A percentile compares a stretch with the other conserved stretches of the same genome.
Evolutionary conservation across 176 grass and related monocot species (phyloP).

Genomic region (Coix lacrymajobi): DNA sequence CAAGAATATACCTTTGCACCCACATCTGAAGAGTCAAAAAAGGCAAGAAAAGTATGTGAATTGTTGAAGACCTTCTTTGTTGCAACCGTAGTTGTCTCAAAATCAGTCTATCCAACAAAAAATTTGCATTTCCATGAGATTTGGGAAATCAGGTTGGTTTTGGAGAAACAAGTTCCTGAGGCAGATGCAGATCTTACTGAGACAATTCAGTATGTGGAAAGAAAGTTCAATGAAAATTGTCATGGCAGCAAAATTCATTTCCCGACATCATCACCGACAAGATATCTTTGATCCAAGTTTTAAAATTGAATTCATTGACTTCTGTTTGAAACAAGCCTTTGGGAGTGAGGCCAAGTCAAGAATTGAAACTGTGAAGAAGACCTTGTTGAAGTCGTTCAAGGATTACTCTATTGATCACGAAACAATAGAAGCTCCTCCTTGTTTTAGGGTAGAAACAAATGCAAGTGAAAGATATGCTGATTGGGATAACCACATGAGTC

Average conservation of each 20-base stretch:
- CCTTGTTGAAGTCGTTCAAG: neutral
- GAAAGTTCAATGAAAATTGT: neutral
- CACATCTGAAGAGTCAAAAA: neutral
- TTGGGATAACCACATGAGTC: too few relatives aligned
- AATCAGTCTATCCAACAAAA: too few relatives aligned
- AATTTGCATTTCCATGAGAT: neutral
- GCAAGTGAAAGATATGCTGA: neutral
- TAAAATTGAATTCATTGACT: neutral
- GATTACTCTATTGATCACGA: neutral
- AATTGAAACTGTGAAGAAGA: neutral
- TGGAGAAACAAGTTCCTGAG: neutral
- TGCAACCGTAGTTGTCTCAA: too few relatives aligned
- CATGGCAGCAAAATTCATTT: neutral
- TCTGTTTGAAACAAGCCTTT: neutral
- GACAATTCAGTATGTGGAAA: neutral
- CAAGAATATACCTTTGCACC: neutral
- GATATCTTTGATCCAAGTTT: neutral
- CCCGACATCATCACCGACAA: too few relatives aligned
- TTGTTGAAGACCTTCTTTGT: neutral
- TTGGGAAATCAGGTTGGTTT: neutral
- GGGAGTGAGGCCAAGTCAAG: neutral
- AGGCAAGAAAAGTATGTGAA: neutral
- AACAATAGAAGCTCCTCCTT: neutral
- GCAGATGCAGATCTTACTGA: neutral
- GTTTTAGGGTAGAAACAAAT: neutral